Evolutionary conservation across 2,329 filamentous ascomycete genomes (phyloP).

Genomic region (Dothistroma septosporum): DNA sequence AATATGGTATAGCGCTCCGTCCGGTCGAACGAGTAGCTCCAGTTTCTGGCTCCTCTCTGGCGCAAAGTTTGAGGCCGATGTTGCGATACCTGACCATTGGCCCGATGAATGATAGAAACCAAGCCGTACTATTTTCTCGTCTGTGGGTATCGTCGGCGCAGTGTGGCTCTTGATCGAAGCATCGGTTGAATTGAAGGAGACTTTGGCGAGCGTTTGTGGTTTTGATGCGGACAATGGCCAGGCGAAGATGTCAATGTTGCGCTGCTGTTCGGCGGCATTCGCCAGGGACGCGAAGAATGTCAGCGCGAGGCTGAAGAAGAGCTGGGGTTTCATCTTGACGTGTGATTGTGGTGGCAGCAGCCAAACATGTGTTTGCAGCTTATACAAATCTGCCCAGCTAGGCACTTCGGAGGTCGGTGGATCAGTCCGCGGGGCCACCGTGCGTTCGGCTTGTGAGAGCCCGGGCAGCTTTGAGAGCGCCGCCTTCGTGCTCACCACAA

Average conservation of each 20-base stretch:
- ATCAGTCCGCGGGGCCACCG: not conserved
- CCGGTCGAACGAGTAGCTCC: slow-evolving; percentile 41
- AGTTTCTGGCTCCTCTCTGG: slow-evolving; percentile 43
- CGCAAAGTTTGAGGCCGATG: slow-evolving; percentile 42
- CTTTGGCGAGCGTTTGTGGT: slow-evolving; percentile 41
- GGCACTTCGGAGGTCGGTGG: not conserved
- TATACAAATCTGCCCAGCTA: not conserved
- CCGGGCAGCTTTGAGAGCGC: too few relatives aligned
- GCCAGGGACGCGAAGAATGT: slow-evolving; percentile 34
- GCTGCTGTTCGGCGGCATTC: slow-evolving; percentile 23
- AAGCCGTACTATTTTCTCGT: slow-evolving; percentile 42
- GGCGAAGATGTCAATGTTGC: slow-evolving; percentile 34
- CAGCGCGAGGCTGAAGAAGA: slow-evolving; percentile 36
- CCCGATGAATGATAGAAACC: slow-evolving; percentile 40
- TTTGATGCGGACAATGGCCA: slow-evolving; percentile 36
- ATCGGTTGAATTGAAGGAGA: slow-evolving; percentile 41
- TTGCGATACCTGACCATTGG: slow-evolving; percentile 45
- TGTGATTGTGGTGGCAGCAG: not conserved
- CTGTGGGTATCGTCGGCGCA: slow-evolving; percentile 29
- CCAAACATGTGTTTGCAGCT: not conserved
- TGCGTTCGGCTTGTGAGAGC: not conserved
- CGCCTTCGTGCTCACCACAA: too few relatives aligned
- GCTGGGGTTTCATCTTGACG: slow-evolving; percentile 34
- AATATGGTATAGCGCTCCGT: slow-evolving; percentile 44
- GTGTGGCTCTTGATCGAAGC: slow-evolving; percentile 40